Base-by-base conservation (phyloP, 768 basidiomycete genomes). In the Tephrocybe sp. region DNA sequence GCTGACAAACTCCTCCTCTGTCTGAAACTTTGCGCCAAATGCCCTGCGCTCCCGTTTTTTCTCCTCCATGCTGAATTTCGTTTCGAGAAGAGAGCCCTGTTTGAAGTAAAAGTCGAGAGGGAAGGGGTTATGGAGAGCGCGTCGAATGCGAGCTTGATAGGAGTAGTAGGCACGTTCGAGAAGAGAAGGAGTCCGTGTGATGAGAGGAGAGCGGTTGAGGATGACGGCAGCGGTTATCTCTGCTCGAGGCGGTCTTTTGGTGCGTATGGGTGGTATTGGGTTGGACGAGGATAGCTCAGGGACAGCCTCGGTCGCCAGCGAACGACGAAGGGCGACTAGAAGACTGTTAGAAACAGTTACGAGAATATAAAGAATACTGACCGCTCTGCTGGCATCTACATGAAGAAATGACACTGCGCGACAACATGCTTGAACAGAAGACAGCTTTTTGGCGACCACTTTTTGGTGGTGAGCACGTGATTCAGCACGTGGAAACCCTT, bases 21-120 rank as follows among this genome's bases (percentile, higher is more conserved):
- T 59, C 12, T 74, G 78, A 58, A 90, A 83, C 3, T 68, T 72
- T 0, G 76, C 71, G 0, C 93, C 93, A 67, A 93, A 98, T 0
- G 88, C 85, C 46, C 76, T 73, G 33, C 74, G 71, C 61, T 94
- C 92, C 44, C 89, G 80, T 53, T 77, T 73, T 40, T 81, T 79
- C 62, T 94, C 88, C 63, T 93, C 88, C 44, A 82, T 68, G 42
- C 77, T 84, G 69, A 93, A 96, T 33, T 88, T 80, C 12, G 84
- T 83, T 66, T 94, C 88, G 25, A 94, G 79, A 14, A 90, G 75
- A 0, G 93, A 90, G 8, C 94, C 94, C 44, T 85, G 85, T 70
- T 93, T 93, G 79, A 96, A 96, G 73, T 95, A 98, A 70, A 96
- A 93, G 41, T 93, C 86, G 51, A 82, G 76, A 15, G 94, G 90